phyloP scores from a whole-genome alignment of 805 yeast species.

The Saturnispora serradocipensis region DNA sequence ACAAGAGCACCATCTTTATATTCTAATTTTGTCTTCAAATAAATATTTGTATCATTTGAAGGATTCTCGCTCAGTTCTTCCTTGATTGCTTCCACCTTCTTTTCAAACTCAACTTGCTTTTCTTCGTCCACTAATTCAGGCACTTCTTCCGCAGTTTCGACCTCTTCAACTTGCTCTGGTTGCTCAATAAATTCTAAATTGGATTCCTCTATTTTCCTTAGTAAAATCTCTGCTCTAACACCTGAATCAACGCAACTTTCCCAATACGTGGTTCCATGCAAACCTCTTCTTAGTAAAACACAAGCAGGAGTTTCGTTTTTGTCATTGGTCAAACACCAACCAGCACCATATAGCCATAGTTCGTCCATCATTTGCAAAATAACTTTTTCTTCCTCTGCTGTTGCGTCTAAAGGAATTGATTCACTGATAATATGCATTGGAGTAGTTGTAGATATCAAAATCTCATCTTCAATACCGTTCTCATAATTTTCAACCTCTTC shows the following conservation, averaged over 20 bases:
- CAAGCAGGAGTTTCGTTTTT: constrained; percentile 81
- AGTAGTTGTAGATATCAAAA: constrained; percentile 50
- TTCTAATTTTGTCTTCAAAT: constrained; percentile 54
- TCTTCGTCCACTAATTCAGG: constrained; percentile 15
- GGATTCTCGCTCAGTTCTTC: constrained; percentile 36
- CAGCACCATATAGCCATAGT: constrained; percentile 80
- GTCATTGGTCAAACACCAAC: constrained; percentile 75
- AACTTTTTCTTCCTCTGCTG: constrained; percentile 34
- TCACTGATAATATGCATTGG: constrained; percentile 67
- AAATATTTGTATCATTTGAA: constrained; percentile 55
- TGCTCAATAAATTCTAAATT: constrained; percentile 54
- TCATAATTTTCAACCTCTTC: constrained; percentile 63
- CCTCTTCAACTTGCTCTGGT: constrained; percentile 17
- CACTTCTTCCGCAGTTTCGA: constrained; percentile 9
- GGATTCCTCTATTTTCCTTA: constrained; percentile 59
- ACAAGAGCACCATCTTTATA: constrained; percentile 62
- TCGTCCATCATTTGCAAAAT: constrained; percentile 49
- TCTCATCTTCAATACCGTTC: constrained; percentile 30
- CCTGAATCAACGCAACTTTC: constrained; percentile 69
- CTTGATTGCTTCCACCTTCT: constrained; percentile 16
- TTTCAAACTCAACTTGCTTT: constrained; percentile 7
- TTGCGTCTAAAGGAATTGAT: constrained; percentile 34
- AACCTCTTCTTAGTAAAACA: constrained; percentile 47
- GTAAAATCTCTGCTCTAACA: constrained; percentile 74
- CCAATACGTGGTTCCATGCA: constrained; percentile 33